Evolutionary conservation across 1,139 yeast genomes (phyloP).

Genomic region (Saccharomyces hybrid): DNA sequence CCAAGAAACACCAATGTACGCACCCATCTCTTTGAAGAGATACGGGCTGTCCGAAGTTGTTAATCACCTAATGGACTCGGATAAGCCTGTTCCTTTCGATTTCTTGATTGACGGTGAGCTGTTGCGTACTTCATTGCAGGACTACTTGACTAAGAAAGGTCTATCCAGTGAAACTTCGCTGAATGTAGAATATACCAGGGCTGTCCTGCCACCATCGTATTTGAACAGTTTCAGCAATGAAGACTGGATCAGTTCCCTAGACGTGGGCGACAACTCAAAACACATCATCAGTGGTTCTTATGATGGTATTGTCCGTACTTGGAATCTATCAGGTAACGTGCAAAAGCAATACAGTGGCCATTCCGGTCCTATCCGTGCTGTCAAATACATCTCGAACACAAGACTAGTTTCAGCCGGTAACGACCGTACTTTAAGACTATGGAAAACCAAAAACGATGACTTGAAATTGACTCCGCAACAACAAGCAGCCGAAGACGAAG

Average conservation of each 20-base stretch:
- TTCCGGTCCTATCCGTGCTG: conserved; percentile 75
- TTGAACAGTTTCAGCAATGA: conserved; percentile 84
- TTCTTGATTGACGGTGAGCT: conserved; percentile 81
- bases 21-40: conserved; percentile 78
- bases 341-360: conserved; percentile 82
- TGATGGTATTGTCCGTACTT: conserved; percentile 88
- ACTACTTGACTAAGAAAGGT: conserved; percentile 67
- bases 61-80: conserved; percentile 65
- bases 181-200: conserved; percentile 81
- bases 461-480: conserved; percentile 5
- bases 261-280: conserved; percentile 35
- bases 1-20: conserved; percentile 77
- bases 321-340: conserved; percentile 77
- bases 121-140: conserved; percentile 69
- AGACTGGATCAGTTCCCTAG: conserved; percentile 87
- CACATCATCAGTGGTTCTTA: conserved; percentile 77
- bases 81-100: conserved; percentile 78
- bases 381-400: conserved; percentile 66
- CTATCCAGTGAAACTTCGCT: conserved; percentile 75
- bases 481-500: conserved; percentile 38
- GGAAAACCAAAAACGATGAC: conserved; percentile 62
- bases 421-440: conserved; percentile 80
- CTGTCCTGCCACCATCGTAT: conserved; percentile 87
- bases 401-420: conserved; percentile 80
- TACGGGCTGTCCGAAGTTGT: conserved; percentile 92